These are phyloP conservation scores for Magnaporthiopsis rhizophila DNA, from an alignment of 2,329 filamentous ascomycete species.

Conservation along the genomic window DNA sequence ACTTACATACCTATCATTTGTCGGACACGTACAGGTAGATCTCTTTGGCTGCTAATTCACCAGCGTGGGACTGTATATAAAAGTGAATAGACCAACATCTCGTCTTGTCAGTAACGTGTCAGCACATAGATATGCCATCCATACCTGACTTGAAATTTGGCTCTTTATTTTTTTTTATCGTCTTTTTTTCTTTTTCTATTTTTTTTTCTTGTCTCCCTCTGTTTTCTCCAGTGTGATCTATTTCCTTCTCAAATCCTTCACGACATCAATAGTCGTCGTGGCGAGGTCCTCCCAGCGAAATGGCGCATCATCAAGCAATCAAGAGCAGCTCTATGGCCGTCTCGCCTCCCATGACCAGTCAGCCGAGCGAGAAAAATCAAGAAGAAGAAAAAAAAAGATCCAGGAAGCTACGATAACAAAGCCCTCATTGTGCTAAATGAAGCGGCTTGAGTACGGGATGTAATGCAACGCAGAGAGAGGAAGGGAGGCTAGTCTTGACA, in stretches of 20 bases:
- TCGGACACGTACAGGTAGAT: too few relatives aligned
- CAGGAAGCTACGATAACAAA: background rate
- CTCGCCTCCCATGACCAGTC: background rate
- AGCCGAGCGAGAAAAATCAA: background rate
- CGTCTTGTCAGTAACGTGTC: too few relatives aligned
- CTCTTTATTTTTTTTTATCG: slow-evolving; percentile 15
- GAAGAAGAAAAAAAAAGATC: background rate
- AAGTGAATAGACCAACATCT: too few relatives aligned
- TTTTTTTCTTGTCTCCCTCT: slow-evolving; percentile 7
- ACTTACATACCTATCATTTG: too few relatives aligned
- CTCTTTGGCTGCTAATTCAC: too few relatives aligned
- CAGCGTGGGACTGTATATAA: too few relatives aligned
- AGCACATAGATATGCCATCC: background rate
- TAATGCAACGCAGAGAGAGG: background rate
- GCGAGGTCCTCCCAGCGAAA: background rate
- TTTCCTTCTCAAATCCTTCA: slow-evolving; percentile 26
- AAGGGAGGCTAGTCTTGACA: background rate
- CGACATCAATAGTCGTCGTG: background rate
- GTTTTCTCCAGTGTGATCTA: slow-evolving; percentile 8
- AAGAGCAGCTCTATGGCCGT: background rate
- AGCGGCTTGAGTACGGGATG: background rate
- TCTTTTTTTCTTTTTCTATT: slow-evolving; percentile 10
- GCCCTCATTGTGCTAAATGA: background rate
- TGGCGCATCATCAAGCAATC: background rate
- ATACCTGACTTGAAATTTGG: background rate